These are phyloP conservation scores for Austroboletus festivus DNA, from an alignment of 768 basidiomycete genomes.

Conservation along the genomic window DNA sequence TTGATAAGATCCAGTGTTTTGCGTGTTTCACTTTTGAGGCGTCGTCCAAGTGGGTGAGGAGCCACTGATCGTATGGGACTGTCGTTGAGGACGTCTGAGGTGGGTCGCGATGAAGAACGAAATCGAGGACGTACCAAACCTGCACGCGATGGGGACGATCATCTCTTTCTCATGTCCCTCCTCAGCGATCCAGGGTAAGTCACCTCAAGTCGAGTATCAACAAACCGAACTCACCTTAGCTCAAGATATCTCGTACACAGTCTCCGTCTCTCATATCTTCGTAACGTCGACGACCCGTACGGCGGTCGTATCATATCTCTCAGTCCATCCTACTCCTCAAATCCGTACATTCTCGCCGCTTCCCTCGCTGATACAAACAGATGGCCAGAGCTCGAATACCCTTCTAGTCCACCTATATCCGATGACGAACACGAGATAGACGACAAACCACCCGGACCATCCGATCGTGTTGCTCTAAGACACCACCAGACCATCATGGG, in stretches of 20 bases:
- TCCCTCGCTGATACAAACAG: slow-evolving; percentile 73
- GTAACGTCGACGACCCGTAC: slow-evolving; percentile 84
- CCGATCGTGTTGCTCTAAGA: slow-evolving; percentile 48
- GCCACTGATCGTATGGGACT: slow-evolving; percentile 78
- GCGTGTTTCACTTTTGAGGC: slow-evolving; percentile 59
- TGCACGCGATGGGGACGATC: slow-evolving; percentile 48
- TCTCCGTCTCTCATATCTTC: slow-evolving; percentile 82
- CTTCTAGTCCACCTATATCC: slow-evolving; percentile 67
- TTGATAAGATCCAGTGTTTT: slow-evolving; percentile 61
- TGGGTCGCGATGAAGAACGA: not conserved
- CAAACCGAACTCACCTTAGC: slow-evolving; percentile 1
- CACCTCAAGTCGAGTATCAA: not conserved
- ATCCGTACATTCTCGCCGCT: slow-evolving; percentile 79
- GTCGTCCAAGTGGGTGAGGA: slow-evolving; percentile 64
- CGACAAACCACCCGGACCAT: slow-evolving; percentile 27
- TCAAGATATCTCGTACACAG: slow-evolving; percentile 80
- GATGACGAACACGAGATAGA: slow-evolving; percentile 61
- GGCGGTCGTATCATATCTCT: slow-evolving; percentile 78
- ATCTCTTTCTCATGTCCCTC: slow-evolving; percentile 51
- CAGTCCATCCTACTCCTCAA: slow-evolving; percentile 71
- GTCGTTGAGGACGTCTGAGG: not conserved
- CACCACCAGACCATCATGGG: slow-evolving; percentile 91
- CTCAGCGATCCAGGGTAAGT: slow-evolving; percentile 62
- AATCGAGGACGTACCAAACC: slow-evolving; percentile 45
- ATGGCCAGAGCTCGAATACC: slow-evolving; percentile 82